Evolutionary conservation across 148 eudicot species (phyloP).

Genomic region (Vaccinium macrocarpon): DNA sequence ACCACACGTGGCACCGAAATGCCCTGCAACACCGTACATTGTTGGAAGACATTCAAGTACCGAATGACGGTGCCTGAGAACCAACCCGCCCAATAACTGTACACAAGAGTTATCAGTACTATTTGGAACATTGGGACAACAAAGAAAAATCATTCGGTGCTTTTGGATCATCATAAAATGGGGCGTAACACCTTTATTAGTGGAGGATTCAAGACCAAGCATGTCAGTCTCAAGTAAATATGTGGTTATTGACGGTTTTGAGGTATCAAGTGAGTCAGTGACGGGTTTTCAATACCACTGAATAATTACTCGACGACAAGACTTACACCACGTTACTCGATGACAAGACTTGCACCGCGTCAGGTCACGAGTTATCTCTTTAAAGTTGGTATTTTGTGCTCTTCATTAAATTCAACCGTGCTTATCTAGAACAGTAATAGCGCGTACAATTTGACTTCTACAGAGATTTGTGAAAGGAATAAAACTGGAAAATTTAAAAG

Average conservation of each 20-base stretch:
- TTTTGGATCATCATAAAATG: neutral
- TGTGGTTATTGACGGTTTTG: neutral
- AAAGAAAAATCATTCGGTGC: neutral
- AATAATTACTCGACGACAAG: neutral
- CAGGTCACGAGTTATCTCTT: neutral
- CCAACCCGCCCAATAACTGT: neutral
- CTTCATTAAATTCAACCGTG: neutral
- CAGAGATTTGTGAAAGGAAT: neutral
- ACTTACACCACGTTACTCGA: neutral
- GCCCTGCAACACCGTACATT: neutral
- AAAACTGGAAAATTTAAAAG: neutral
- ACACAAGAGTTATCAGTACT: neutral
- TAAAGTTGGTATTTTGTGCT: neutral
- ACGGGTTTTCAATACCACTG: neutral
- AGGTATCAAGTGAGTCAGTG: neutral
- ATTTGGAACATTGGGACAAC: neutral
- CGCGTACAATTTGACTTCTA: neutral
- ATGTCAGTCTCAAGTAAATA: neutral
- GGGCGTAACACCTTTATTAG: neutral
- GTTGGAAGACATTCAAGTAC: neutral
- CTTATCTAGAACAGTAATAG: neutral
- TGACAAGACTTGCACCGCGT: neutral
- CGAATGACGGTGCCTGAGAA: neutral
- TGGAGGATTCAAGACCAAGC: neutral
- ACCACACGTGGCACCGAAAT: neutral